Conservation (phyloP, 371 early-diverging fungal species). For the Fennellomyces sp. region DNA sequence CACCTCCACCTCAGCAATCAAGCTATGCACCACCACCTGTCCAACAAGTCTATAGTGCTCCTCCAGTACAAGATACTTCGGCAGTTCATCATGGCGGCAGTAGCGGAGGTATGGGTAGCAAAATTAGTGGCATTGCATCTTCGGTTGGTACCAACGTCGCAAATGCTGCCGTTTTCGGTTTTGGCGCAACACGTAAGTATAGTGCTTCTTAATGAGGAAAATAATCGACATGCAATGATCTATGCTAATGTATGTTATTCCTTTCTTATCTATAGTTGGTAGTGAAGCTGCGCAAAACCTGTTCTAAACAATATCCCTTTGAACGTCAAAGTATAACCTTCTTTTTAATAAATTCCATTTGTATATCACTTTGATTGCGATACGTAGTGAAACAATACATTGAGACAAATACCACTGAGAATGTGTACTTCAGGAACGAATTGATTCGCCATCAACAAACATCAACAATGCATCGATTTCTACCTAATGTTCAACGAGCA, state of each 20-base stretch:
- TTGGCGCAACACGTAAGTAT: conserved; percentile 26
- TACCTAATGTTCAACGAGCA: too few species aligned
- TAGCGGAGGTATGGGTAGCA: conserved; percentile 1
- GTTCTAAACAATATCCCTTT: too few species aligned
- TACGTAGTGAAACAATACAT: too few species aligned
- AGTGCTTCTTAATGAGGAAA: background rate
- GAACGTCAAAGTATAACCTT: too few species aligned
- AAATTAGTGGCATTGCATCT: background rate
- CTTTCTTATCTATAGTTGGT: background rate
- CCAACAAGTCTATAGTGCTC: background rate
- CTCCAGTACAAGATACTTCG: conserved; percentile 8
- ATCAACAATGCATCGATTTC: too few species aligned
- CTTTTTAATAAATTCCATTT: too few species aligned
- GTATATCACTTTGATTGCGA: too few species aligned
- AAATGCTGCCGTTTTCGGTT: conserved; percentile 43
- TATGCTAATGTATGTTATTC: background rate
- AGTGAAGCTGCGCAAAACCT: conserved; percentile 9
- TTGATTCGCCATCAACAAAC: too few species aligned
- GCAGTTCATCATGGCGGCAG: background rate
- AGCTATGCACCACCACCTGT: conserved; percentile 7
- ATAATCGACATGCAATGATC: too few species aligned
- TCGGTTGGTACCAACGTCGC: background rate
- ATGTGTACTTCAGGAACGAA: too few species aligned
- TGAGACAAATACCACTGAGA: too few species aligned
- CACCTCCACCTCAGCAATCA: conserved; percentile 16